These are phyloP conservation scores for Melastoma malabathricum DNA, from an alignment of 345 rosid species.

Conservation along the genomic window DNA sequence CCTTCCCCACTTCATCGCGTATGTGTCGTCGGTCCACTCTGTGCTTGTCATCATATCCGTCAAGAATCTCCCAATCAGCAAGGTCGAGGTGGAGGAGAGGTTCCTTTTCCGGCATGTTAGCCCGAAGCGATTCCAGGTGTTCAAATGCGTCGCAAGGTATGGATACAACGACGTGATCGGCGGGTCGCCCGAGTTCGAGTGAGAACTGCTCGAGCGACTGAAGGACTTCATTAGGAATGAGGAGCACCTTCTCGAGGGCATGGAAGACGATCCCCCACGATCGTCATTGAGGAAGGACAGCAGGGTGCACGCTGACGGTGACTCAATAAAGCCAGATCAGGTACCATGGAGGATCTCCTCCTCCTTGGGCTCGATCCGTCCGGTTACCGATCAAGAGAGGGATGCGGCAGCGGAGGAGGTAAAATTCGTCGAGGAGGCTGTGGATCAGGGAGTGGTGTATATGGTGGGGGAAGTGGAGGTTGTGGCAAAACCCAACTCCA, in stretches of 20 bases:
- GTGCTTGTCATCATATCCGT: conserved; percentile 19
- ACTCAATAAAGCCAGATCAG: too few species aligned
- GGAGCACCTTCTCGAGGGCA: neutral
- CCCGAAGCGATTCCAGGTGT: conserved; percentile 7
- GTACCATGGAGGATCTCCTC: too few species aligned
- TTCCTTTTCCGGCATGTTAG: conserved; percentile 15
- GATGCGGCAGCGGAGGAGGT: conserved; percentile 50
- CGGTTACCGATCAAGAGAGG: conserved; percentile 11
- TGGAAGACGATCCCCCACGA: too few species aligned
- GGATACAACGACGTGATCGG: conserved; percentile 16
- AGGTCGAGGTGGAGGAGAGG: conserved; percentile 11
- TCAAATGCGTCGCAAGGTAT: conserved; percentile 20
- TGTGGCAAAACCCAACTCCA: conserved; percentile 31
- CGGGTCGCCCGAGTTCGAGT: conserved; percentile 15
- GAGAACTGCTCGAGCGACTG: conserved; percentile 11
- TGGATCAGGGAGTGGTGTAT: conserved; percentile 53
- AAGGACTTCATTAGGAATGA: conserved; percentile 25
- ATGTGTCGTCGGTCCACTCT: conserved; percentile 15
- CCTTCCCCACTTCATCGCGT: conserved; percentile 12
- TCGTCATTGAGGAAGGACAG: too few species aligned
- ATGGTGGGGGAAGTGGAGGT: conserved; percentile 60
- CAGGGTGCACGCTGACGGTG: too few species aligned
- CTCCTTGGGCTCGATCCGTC: too few species aligned
- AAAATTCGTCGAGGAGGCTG: conserved; percentile 39
- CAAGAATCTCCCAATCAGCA: conserved; percentile 15